These are phyloP conservation scores for Bacidia gigantensis DNA, from an alignment of 495 filamentous ascomycete species.

Conservation along the genomic window DNA sequence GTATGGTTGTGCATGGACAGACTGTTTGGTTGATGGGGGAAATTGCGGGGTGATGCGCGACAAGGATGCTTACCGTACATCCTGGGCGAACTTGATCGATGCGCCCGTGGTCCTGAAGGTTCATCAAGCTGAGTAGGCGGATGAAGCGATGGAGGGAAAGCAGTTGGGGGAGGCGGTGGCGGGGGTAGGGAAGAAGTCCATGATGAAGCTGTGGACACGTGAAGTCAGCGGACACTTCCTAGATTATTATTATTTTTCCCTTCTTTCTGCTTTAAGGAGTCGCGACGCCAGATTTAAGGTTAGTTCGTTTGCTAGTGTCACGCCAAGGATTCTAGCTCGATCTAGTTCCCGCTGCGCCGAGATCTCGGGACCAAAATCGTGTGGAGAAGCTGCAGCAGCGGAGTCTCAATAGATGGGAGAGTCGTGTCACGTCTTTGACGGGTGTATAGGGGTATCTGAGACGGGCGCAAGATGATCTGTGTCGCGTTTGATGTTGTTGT, in stretches of 20 bases:
- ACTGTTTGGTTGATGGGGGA: neutral
- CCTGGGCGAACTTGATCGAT: conserved; percentile 12
- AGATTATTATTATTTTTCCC: neutral
- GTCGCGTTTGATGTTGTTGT: too few relatives aligned
- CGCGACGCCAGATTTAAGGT: neutral
- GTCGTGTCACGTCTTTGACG: neutral
- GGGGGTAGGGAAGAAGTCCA: conserved; percentile 9
- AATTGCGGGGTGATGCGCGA: conserved; percentile 3
- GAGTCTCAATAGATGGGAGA: neutral
- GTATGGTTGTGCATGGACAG: neutral
- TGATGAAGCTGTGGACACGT: conserved; percentile 4
- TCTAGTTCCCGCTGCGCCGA: neutral
- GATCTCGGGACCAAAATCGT: neutral
- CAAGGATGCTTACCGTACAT: conserved; percentile 12
- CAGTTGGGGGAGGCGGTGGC: conserved; percentile 8
- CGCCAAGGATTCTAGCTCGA: neutral
- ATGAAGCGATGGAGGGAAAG: conserved; percentile 8
- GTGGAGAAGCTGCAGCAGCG: neutral
- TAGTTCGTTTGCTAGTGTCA: neutral
- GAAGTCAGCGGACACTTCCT: conserved; percentile 1
- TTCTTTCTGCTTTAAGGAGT: neutral
- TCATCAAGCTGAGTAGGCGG: conserved; percentile 3
- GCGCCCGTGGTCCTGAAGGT: neutral
- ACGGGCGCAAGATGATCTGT: too few relatives aligned
- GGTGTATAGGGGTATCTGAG: too few relatives aligned